Conservation (phyloP, 2,329 filamentous ascomycete genomes). For the Didymella sp. region DNA sequence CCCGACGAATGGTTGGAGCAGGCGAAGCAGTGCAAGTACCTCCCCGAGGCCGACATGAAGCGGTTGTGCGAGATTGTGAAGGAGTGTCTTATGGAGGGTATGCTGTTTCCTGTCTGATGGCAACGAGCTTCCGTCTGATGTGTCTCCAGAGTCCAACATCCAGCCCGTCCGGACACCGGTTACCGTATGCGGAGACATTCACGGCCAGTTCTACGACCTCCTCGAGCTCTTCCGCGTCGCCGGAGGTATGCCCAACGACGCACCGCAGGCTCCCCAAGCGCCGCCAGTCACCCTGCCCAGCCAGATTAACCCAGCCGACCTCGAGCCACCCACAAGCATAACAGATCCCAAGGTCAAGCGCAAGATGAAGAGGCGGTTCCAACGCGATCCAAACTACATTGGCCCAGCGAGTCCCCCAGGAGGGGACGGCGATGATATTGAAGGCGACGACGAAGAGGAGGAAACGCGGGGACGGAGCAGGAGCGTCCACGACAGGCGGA, state of each 20-base stretch:
- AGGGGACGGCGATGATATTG: conserved; percentile 57
- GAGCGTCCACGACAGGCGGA: conserved; percentile 51
- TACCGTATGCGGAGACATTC: conserved; percentile 96
- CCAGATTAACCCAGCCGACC: conserved; percentile 86
- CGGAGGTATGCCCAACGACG: conserved; percentile 91
- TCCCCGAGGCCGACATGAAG: conserved; percentile 97
- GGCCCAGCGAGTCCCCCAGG: conserved; percentile 59
- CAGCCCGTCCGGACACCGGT: conserved; percentile 97
- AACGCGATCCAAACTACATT: conserved; percentile 60
- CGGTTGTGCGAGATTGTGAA: conserved; percentile 98
- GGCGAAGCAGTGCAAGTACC: conserved; percentile 95
- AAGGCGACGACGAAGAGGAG: conserved; percentile 54
- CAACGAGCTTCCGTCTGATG: background rate
- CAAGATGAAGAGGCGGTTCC: conserved; percentile 72
- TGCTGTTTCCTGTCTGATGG: conserved; percentile 21
- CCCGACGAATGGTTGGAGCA: conserved; percentile 96
- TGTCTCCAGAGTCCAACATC: conserved; percentile 85
- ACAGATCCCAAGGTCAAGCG: conserved; percentile 85
- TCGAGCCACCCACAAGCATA: conserved; percentile 89
- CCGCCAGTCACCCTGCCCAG: conserved; percentile 68
- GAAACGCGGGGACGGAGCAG: conserved; percentile 56
- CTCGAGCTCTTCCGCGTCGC: conserved; percentile 96
- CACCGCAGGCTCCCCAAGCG: conserved; percentile 64
- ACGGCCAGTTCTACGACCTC: conserved; percentile 98
- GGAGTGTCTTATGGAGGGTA: conserved; percentile 98